Conservation (phyloP, 1,284 basidiomycete genomes). For the Ceratobasidium theobromae region DNA sequence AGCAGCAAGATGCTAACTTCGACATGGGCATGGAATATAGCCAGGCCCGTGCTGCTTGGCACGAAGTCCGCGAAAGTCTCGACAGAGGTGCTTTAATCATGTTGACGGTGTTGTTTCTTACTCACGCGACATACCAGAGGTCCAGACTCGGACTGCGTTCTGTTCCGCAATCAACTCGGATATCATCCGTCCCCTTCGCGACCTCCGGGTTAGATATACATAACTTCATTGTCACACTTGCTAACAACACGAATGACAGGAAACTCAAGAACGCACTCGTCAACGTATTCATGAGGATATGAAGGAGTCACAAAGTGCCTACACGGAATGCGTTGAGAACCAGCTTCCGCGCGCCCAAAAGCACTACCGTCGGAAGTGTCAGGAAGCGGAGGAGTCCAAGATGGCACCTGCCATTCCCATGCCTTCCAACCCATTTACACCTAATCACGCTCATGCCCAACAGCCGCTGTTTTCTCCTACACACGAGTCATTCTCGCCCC, state of each 20-base stretch:
- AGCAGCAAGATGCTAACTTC: slow-evolving; percentile 1
- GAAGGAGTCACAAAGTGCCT: slow-evolving; percentile 69
- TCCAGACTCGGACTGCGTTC: slow-evolving; percentile 78
- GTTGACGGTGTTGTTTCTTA: background rate
- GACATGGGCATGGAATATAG: slow-evolving; percentile 1
- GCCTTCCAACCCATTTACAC: background rate
- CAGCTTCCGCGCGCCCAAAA: slow-evolving; percentile 75
- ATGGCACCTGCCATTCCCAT: slow-evolving; percentile 9
- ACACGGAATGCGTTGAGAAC: slow-evolving; percentile 76
- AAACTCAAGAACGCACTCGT: slow-evolving; percentile 82
- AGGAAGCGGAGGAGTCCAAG: slow-evolving; percentile 70
- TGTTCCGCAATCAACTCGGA: slow-evolving; percentile 67
- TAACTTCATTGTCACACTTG: slow-evolving; percentile 9
- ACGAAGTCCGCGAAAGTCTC: slow-evolving; percentile 78
- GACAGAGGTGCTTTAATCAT: slow-evolving; percentile 60
- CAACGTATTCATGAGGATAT: slow-evolving; percentile 88
- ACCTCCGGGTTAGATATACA: slow-evolving; percentile 62
- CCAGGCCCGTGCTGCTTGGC: slow-evolving; percentile 56
- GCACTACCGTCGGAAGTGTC: slow-evolving; percentile 74
- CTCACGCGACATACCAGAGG: slow-evolving; percentile 54
- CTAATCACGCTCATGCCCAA: background rate
- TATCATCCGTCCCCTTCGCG: slow-evolving; percentile 65
- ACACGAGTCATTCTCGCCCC: slow-evolving; percentile 38
- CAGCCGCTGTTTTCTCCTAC: slow-evolving; percentile 1
- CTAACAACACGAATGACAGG: slow-evolving; percentile 49